Percentiles rank a stretch among this genome's conserved stretches.
phyloP scores from a whole-genome alignment of 768 basidiomycete genomes.

The Boletellus ananas region DNA sequence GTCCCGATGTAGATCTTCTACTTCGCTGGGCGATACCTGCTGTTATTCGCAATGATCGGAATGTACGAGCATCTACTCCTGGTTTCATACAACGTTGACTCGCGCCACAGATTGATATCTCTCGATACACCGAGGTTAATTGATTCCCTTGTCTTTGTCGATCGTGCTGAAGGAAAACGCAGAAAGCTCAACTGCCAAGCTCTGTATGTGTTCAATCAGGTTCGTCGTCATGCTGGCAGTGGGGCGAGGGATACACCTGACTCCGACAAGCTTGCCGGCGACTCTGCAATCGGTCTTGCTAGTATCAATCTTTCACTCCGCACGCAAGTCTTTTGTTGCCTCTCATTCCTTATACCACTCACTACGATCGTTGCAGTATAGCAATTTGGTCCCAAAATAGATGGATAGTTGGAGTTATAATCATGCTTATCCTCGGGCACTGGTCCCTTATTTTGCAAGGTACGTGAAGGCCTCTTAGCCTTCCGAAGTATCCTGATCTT shows the following conservation, averaged over 20 bases:
- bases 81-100: neutral
- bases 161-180: neutral
- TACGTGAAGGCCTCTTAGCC: constrained; percentile 11
- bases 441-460: constrained; percentile 72
- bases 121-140: constrained; percentile 33
- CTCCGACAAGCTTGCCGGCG: constrained; percentile 36
- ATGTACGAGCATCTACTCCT: constrained; percentile 33
- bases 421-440: constrained; percentile 60
- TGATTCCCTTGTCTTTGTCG: neutral
- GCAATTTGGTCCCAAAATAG: constrained; percentile 63
- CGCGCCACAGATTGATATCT: constrained; percentile 27
- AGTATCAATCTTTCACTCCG: constrained; percentile 46
- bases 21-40: constrained; percentile 42
- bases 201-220: constrained; percentile 47
- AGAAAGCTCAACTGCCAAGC: constrained; percentile 44
- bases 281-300: constrained; percentile 42
- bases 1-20: constrained; percentile 38
- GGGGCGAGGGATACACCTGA: neutral
- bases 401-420: constrained; percentile 47
- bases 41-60: constrained; percentile 44
- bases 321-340: constrained; percentile 30
- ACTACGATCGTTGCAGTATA: constrained; percentile 36
- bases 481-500: neutral
- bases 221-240: constrained; percentile 12
- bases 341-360: neutral